Conservation (phyloP, 2,329 filamentous ascomycete genomes). For the Nannizziopsis arthrosporioides region DNA sequence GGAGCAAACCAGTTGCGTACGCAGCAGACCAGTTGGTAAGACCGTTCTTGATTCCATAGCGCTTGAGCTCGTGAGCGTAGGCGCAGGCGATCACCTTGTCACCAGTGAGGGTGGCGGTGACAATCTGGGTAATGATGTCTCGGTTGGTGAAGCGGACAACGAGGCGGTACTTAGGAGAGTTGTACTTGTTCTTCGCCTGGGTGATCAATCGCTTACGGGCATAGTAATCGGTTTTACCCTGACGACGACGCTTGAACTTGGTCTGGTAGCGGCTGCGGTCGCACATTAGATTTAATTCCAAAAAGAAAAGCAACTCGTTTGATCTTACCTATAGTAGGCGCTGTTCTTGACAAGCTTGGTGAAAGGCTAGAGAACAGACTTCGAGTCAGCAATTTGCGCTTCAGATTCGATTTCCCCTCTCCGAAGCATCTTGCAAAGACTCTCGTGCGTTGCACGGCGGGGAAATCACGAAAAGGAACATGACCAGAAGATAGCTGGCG, state of each 20-base stretch:
- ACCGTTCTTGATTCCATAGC: conserved; percentile 95
- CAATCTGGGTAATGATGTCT: conserved; percentile 97
- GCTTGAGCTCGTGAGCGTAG: conserved; percentile 94
- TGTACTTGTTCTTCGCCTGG: conserved; percentile 99
- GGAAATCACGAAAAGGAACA: neutral
- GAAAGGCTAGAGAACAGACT: conserved; percentile 56
- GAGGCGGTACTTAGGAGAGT: conserved; percentile 98
- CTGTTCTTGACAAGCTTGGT: conserved; percentile 95
- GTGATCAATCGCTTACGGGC: conserved; percentile 98
- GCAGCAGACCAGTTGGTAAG: conserved; percentile 99
- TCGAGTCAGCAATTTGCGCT: conserved; percentile 99
- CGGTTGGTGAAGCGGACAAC: conserved; percentile 99
- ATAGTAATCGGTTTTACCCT: conserved; percentile 99
- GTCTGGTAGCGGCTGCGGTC: conserved; percentile 82
- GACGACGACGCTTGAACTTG: conserved; percentile 95
- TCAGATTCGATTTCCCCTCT: conserved; percentile 56
- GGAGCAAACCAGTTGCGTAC: conserved; percentile 90
- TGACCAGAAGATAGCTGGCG: conserved; percentile 12
- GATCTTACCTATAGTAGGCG: conserved; percentile 90
- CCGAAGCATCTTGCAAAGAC: conserved; percentile 99
- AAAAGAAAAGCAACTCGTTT: conserved; percentile 10
- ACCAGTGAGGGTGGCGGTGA: conserved; percentile 88
- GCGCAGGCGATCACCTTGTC: conserved; percentile 93
- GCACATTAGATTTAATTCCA: conserved; percentile 16
- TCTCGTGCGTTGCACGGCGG: conserved; percentile 32